phyloP scores from a whole-genome alignment of 331 rosid species.

The Arachis monticola region DNA sequence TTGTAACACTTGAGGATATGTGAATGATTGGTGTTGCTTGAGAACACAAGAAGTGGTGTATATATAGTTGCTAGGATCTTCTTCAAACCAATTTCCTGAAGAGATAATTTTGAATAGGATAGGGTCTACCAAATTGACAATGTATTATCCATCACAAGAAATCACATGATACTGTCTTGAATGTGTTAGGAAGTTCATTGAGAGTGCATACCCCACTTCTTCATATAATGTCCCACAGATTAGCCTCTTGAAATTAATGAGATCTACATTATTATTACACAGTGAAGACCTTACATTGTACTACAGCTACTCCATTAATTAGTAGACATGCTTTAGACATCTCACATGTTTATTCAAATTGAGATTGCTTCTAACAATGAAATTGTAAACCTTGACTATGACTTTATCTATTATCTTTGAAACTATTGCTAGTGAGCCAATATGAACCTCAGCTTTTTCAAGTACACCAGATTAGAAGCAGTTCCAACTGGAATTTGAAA shows the following conservation, averaged over 20 bases:
- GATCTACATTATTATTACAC: not conserved
- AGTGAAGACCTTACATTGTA: not conserved
- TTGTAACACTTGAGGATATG: not conserved
- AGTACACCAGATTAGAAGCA: no score
- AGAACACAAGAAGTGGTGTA: slow-evolving; percentile 2
- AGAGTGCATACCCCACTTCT: slow-evolving; percentile 17
- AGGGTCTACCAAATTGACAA: slow-evolving; percentile 27
- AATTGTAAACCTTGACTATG: not conserved
- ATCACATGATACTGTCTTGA: slow-evolving; percentile 49
- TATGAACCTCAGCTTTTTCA: no score
- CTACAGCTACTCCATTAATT: not conserved
- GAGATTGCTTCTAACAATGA: not conserved
- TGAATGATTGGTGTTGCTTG: slow-evolving; percentile 33
- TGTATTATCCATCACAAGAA: slow-evolving; percentile 21
- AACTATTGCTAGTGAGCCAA: no score
- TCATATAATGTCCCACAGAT: slow-evolving; percentile 15
- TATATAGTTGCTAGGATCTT: slow-evolving; percentile 34
- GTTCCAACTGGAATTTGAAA: no score
- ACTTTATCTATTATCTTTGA: no score
- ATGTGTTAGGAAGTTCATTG: slow-evolving; percentile 6
- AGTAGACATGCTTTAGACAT: not conserved
- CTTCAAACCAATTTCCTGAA: not conserved
- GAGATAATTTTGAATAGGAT: not conserved
- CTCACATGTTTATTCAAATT: not conserved
- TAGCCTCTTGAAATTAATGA: slow-evolving; percentile 15